Conservation (phyloP, 345 rosid species). For the Psidium friedrichsthalianum region DNA sequence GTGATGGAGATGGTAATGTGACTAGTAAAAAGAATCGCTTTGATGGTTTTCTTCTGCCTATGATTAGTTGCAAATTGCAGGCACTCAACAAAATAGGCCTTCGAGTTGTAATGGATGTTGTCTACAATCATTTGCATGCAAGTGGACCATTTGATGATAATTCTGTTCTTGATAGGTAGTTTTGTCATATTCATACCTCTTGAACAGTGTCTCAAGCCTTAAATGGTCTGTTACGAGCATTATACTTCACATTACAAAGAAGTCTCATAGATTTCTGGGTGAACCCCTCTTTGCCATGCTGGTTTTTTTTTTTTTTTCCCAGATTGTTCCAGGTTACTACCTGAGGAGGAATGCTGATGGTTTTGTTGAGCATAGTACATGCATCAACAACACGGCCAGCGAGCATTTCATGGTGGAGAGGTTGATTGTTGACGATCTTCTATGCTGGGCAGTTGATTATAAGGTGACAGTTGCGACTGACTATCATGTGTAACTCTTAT, state of each 20-base stretch:
- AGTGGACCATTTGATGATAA: conserved; percentile 66
- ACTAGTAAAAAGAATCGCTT: background rate
- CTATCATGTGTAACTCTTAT: background rate
- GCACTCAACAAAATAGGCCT: conserved; percentile 59
- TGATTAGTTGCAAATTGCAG: conserved; percentile 19
- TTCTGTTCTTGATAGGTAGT: conserved; percentile 87
- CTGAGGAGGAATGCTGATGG: conserved; percentile 83
- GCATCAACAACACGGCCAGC: conserved; percentile 90
- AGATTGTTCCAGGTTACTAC: conserved; percentile 99
- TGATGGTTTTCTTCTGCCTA: conserved; percentile 3
- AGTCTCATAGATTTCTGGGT: background rate
- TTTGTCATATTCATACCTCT: background rate
- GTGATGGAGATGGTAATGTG: background rate
- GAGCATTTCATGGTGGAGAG: conserved; percentile 97
- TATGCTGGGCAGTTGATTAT: conserved; percentile 71
- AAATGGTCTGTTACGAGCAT: background rate
- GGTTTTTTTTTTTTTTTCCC: conserved; percentile 4
- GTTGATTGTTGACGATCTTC: conserved; percentile 72
- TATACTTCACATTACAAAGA: background rate
- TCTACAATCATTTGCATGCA: conserved; percentile 90
- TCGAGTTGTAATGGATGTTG: conserved; percentile 80
- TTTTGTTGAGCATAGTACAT: conserved; percentile 74
- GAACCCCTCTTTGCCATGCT: background rate
- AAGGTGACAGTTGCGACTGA: conserved; percentile 42
- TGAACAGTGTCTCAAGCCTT: background rate